These are phyloP conservation scores for Chondrostereum purpureum DNA, from an alignment of 1,284 basidiomycete species.

Conservation along the genomic window DNA sequence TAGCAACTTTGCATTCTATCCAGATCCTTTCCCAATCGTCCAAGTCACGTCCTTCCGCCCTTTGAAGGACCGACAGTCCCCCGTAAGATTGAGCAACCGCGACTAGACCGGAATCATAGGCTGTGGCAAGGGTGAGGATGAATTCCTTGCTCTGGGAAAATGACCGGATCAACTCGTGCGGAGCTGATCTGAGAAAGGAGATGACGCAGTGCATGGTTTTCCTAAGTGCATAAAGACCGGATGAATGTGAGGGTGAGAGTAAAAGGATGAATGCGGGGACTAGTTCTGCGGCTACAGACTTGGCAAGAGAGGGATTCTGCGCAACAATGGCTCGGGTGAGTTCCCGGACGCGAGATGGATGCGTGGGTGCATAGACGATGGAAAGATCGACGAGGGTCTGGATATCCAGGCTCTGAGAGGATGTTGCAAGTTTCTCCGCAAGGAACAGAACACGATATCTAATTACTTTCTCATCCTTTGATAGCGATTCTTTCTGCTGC, in stretches of 20 bases:
- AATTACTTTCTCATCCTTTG: conserved; percentile 37
- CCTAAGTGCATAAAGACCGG: conserved; percentile 57
- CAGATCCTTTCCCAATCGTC: conserved; percentile 65
- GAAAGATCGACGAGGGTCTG: conserved; percentile 56
- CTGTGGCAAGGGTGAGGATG: conserved; percentile 46
- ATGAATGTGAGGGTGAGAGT: conserved; percentile 31
- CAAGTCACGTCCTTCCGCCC: conserved; percentile 24
- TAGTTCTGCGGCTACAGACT: conserved; percentile 34
- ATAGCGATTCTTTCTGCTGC: conserved; percentile 24
- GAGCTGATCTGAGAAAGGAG: conserved; percentile 47
- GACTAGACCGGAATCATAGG: conserved; percentile 52
- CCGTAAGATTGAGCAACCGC: conserved; percentile 55
- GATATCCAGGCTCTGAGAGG: conserved; percentile 36
- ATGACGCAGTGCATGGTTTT: conserved; percentile 54
- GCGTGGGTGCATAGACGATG: conserved; percentile 44
- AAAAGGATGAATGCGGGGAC: conserved; percentile 50
- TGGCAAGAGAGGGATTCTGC: conserved; percentile 23
- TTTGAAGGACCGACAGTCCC: conserved; percentile 33
- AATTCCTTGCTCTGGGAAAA: conserved; percentile 49
- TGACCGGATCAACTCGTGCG: conserved; percentile 37
- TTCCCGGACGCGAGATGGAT: conserved; percentile 35
- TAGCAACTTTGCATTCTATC: conserved; percentile 64
- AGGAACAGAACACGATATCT: conserved; percentile 48
- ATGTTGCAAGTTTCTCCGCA: conserved; percentile 42
- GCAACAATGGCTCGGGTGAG: conserved; percentile 36